phyloP scores from a whole-genome alignment of 1,139 yeast species.

The Geotrichum restrictum region DNA sequence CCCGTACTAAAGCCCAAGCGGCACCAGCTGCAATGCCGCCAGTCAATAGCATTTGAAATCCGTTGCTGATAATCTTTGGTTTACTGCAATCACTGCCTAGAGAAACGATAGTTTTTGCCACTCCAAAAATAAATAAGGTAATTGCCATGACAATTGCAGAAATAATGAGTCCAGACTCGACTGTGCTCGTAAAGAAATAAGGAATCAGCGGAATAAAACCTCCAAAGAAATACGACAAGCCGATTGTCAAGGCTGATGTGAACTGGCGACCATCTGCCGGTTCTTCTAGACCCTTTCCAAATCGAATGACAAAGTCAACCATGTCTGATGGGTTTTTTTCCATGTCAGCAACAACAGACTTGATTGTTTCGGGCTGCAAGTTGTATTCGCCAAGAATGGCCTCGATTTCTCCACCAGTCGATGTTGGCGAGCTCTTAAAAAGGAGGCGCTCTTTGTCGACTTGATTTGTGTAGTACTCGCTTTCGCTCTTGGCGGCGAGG shows the following conservation, averaged over 20 bases:
- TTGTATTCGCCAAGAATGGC: slow-evolving; percentile 67
- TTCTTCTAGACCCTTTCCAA: slow-evolving; percentile 72
- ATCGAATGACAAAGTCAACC: slow-evolving; percentile 68
- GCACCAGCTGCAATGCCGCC: slow-evolving; percentile 97
- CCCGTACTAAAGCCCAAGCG: slow-evolving; percentile 87
- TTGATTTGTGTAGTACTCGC: slow-evolving; percentile 49
- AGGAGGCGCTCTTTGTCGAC: slow-evolving; percentile 58
- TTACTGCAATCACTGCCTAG: slow-evolving; percentile 72
- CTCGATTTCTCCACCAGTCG: slow-evolving; percentile 53
- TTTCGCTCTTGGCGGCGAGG: slow-evolving; percentile 74
- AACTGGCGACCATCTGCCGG: slow-evolving; percentile 77
- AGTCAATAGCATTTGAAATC: slow-evolving; percentile 83
- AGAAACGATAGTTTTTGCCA: slow-evolving; percentile 74
- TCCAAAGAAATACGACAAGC: slow-evolving; percentile 69
- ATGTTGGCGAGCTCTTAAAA: slow-evolving; percentile 53
- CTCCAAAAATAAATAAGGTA: slow-evolving; percentile 85
- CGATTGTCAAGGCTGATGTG: slow-evolving; percentile 73
- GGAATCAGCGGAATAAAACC: slow-evolving; percentile 80
- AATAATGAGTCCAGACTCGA: slow-evolving; percentile 67
- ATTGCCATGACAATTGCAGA: slow-evolving; percentile 79
- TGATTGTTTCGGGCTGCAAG: slow-evolving; percentile 60
- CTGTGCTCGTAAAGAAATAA: slow-evolving; percentile 69
- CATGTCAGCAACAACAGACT: slow-evolving; percentile 58
- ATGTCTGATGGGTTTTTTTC: slow-evolving; percentile 56
- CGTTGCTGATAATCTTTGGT: slow-evolving; percentile 64